phyloP scores from a whole-genome alignment of 305 asterid genomes.

The Fraxinus sp. region DNA sequence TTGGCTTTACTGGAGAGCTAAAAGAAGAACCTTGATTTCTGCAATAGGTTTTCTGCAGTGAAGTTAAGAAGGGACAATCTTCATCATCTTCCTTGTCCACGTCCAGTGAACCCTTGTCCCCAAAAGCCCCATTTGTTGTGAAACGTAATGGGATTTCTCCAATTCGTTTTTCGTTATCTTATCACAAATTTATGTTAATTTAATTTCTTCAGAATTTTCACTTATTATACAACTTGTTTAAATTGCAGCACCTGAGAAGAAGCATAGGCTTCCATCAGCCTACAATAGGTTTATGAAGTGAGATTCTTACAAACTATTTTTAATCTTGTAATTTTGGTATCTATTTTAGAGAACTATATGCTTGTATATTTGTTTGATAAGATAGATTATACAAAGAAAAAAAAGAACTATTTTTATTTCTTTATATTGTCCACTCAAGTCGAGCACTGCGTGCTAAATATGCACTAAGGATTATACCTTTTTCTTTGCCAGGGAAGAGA shows the following conservation, averaged over 20 bases:
- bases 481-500: conserved; percentile 64
- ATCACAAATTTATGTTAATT: not conserved
- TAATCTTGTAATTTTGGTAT: not conserved
- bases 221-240: not conserved
- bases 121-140: conserved; percentile 82
- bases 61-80: conserved; percentile 59
- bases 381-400: not conserved
- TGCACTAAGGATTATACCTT: not conserved
- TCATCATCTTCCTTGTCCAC: conserved; percentile 59
- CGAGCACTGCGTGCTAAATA: not conserved
- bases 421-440: not conserved
- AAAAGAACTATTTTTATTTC: not conserved
- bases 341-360: not conserved
- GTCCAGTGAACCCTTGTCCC: conserved; percentile 62
- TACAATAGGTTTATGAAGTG: conserved; percentile 97
- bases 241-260: conserved; percentile 94
- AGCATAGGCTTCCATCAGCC: conserved; percentile 95
- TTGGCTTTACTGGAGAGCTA: not conserved
- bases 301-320: not conserved
- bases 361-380: not conserved
- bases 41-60: conserved; percentile 52
- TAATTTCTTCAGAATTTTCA: not conserved
- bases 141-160: conserved; percentile 53
- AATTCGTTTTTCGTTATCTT: not conserved
- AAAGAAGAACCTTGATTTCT: not conserved